phyloP scores from a whole-genome alignment of 192 early-diverging fungal species.

The Dispira parvispora region DNA sequence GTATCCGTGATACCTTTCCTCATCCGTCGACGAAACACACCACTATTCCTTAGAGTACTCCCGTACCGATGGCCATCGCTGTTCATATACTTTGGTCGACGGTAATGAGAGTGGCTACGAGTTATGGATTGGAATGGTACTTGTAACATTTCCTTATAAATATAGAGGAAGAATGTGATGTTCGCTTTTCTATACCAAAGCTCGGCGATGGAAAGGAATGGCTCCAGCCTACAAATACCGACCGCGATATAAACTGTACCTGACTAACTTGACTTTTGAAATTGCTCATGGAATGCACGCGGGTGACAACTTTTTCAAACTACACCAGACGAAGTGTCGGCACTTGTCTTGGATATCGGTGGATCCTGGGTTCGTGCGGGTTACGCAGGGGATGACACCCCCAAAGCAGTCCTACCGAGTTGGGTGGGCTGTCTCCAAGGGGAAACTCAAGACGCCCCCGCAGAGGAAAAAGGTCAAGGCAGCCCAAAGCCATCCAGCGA shows the following conservation, averaged over 20 bases:
- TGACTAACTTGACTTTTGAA: not conserved
- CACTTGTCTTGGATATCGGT: conserved; percentile 86
- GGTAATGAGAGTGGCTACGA: not conserved
- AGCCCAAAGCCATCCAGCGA: conserved; percentile 2
- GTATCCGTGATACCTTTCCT: not conserved
- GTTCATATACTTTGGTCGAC: not conserved
- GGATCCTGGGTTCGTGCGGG: conserved; percentile 76
- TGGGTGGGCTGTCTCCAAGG: conserved; percentile 37
- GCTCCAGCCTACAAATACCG: not conserved
- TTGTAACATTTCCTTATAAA: not conserved
- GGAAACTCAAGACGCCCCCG: too few species aligned
- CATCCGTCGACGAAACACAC: not conserved
- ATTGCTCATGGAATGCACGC: not conserved
- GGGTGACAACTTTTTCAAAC: not conserved
- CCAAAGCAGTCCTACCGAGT: conserved; percentile 73
- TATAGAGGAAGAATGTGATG: not conserved
- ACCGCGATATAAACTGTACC: not conserved
- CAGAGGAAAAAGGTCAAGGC: not conserved
- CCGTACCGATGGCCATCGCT: not conserved
- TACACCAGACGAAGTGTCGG: conserved; percentile 69
- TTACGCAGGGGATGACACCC: conserved; percentile 94
- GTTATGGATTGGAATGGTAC: not conserved
- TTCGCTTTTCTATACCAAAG: not conserved
- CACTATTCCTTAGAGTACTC: not conserved
- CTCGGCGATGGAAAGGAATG: not conserved